Evolutionary conservation across 495 filamentous ascomycete species (phyloP), one percentile per base, ranked within the genome.

Genomic region (Aspergillus cristatus): DNA sequence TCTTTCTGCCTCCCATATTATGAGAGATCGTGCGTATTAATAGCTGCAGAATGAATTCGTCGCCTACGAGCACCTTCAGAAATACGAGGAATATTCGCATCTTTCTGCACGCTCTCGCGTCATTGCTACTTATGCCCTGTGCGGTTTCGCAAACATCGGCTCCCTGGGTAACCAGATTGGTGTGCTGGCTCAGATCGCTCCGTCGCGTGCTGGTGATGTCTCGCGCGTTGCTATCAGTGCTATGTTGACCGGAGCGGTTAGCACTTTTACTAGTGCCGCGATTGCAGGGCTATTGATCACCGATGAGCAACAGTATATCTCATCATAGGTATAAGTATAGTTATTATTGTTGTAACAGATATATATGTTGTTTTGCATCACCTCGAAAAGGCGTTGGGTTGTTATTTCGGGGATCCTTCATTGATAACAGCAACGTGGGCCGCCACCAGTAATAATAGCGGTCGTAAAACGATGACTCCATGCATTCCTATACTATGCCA

Each of bases 81-180:
- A 52, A 6, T 46, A 68, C 1, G 13, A 15, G 0, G 29, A 46
- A 1, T 85, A 82, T 46, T 53, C 58, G 4, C 46, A 51, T 7
- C 65, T 95, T 41, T 76, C 74, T 7, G 58, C 74, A 7, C 83
- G 88, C 28, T 84, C 82, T 6, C 72, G 70, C 18, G 70, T 86
- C 14, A 83, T 87, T 50, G 78, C 76, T 35, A 83, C 84, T 12
- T 84, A 81, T 41, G 74, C 75, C 1, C 68, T 81, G 24, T 84
- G 84, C 58, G 83, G 81, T 6, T 86, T 86, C 48, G 85, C 80
- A 32, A 93, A 90, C 55, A 78, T 90, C 43, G 76, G 77, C 33
- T 85, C 83, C 25, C 75, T 90, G 26, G 86, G 85, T 42, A 88
- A 82, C 39, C 86, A 93, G 57, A 89, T 89, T 40, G 84, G 85